Evolutionary conservation across 2,329 filamentous ascomycete species (phyloP).

Genomic region (Xylariaceae sp.): DNA sequence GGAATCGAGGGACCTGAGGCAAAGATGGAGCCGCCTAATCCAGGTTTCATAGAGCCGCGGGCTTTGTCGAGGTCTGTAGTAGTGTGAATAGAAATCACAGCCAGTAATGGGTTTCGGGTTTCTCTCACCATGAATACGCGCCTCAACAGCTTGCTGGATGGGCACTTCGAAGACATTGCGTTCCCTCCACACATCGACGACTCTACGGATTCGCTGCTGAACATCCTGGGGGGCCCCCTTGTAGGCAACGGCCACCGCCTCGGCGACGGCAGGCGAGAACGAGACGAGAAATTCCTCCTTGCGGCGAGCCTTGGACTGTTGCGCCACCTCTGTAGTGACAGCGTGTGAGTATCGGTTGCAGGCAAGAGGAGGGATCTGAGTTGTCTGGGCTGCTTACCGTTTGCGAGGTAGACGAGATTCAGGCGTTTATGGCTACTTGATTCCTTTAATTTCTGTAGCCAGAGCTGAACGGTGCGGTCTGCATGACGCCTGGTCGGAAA

Average conservation of each 20-base stretch:
- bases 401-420: constrained; percentile 90
- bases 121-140: constrained; percentile 67
- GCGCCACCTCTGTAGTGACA: constrained; percentile 70
- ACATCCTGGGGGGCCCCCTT: constrained; percentile 82
- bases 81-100: constrained; percentile 13
- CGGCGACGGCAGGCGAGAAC: constrained; percentile 86
- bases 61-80: constrained; percentile 58
- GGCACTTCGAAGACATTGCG: constrained; percentile 76
- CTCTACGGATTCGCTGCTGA: constrained; percentile 79
- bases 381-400: constrained; percentile 56
- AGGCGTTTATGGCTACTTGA: constrained; percentile 80
- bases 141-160: constrained; percentile 77
- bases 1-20: constrained; percentile 59
- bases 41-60: constrained; percentile 49
- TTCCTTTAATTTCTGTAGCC: constrained; percentile 86
- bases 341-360: constrained; percentile 12
- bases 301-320: constrained; percentile 88
- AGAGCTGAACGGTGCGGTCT: constrained; percentile 84
- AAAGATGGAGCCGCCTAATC: constrained; percentile 63
- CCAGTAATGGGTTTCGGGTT: not conserved
- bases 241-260: constrained; percentile 86
- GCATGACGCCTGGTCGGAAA: constrained; percentile 69
- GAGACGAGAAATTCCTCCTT: constrained; percentile 91
- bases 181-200: constrained; percentile 92
- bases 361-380: not conserved